Base-by-base conservation (phyloP, 2,329 filamentous ascomycete genomes). In the Ilyonectria destructans region DNA sequence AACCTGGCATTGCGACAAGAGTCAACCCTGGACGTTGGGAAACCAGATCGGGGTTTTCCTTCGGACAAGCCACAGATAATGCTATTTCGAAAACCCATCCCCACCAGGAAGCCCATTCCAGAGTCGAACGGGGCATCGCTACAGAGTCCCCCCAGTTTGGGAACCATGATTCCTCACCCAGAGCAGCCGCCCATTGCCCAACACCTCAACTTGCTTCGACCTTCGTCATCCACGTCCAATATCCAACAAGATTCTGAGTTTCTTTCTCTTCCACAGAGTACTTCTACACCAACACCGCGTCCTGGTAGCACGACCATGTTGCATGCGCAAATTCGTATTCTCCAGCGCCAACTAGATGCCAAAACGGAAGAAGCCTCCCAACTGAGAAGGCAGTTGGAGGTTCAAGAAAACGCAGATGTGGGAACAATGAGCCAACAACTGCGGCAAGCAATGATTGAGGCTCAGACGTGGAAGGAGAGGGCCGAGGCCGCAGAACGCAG, bases 401-500 rank as follows among this genome's bases (percentile, higher is more conserved):
- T 84, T 17, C 80, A 82, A 48, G 80, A 82, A 46, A 80, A 82
- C 43, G 75, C 82, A 48, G 84, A 86, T 49, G 74, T 86, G 17
- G 83, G 84, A 1, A 82, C 81, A 5, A 72, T 89, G 60, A 84
- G 83, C 60, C 84, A 88, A 69, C 82, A 87, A 70, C 73, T 91
- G 51, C 78, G 84, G 21, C 78, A 78, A 37, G 78, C 80, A 1
- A 78, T 74, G 35, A 72, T 74, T 13, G 79, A 81, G 26, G 67
- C 75, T 5, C 71, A 71, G 1, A 82, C 80, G 68, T 92, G 89
- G 90, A 86, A 82, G 69, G 82, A 82, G 35, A 81, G 88, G 35
- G 90, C 90, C 0, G 84, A 89, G 72, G 81, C 83, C 4, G 88
- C 89, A 0, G 89, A 92, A 79, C 82, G 80, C 67, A 82, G 85